Evolutionary conservation across 202 grass and related monocot genomes (phyloP), one percentile per base, ranked within the genome.

Genomic region (Schoenoplectus triqueter): DNA sequence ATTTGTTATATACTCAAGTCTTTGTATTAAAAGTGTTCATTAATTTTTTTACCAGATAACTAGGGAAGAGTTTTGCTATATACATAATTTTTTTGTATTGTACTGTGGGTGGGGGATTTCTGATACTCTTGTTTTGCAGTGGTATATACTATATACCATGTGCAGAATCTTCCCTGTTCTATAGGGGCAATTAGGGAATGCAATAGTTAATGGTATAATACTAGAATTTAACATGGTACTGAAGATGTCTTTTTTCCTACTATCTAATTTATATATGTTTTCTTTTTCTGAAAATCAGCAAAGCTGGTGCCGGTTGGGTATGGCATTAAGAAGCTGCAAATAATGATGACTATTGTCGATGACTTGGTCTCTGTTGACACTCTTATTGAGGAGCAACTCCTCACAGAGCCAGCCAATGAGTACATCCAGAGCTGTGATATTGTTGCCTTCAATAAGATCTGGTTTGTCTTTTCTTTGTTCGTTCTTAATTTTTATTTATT

Each of bases 381-480:
- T 63, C 86, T 99, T 0, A 87, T 96, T 0, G 93, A 95, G 86
- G 93, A 96, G 0, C 3, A 78, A 49, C 85, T 99, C 31, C 89
- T 54, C 2, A 86, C 10, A 11, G 91, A 86, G 15, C 92, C 95
- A 63, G 86, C 85, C 0, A 98, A 91, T 0, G 96, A 95, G 82
- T 91, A 90, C 44, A 95, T 98, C 63, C 96, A 98, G 93, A 98
- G 93, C 87, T 98, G 96, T 4, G 96, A 98, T 80, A 98, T 98
- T n/a, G 93, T 98, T 0, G 93, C 96, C 40, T 98, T 98, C 86
- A 95, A 98, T 85, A 98, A 98, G 62, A 98, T 98, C 68, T 98
- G 96, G 64, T 86, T 55, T 48, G 80, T 80, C n/a, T 79, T 49
- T 69, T 69, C 6, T 68, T 4, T 77, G 2, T 61, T 60, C 17